Conservation (phyloP, 108 stramenopile species). For the Nitzschia sp. region DNA sequence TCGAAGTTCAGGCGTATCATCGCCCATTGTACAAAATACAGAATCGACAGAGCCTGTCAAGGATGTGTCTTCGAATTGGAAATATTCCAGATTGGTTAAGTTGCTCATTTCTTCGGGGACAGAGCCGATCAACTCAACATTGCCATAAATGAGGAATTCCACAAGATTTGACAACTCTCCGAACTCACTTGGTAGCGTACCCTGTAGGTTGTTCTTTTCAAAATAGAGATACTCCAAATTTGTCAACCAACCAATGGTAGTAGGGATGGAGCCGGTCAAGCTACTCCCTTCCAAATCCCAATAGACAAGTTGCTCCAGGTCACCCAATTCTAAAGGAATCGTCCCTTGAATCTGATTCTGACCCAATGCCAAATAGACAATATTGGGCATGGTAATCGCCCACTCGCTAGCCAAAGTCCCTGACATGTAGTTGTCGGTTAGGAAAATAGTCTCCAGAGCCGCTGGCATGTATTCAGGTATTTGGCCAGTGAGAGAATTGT, state of each 20-base stretch:
- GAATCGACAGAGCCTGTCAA: conserved; percentile 1
- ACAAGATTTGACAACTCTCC: conserved; percentile 11
- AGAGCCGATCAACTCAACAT: conserved; percentile 20
- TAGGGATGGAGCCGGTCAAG: background rate
- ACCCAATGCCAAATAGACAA: conserved; percentile 2
- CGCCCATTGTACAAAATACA: background rate
- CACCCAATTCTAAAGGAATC: conserved; percentile 40
- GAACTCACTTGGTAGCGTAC: conserved; percentile 7
- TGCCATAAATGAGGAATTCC: conserved; percentile 14
- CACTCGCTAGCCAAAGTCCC: conserved; percentile 20
- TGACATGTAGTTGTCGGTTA: conserved; percentile 17
- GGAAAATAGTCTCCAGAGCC: conserved; percentile 3
- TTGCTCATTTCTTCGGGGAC: conserved; percentile 35
- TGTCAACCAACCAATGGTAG: background rate
- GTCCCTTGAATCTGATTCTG: conserved; percentile 25
- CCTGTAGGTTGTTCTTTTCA: conserved; percentile 1
- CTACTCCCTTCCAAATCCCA: conserved; percentile 8
- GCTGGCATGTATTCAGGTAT: background rate
- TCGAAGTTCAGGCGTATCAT: too few species aligned
- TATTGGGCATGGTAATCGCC: background rate
- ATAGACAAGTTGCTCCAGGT: conserved; percentile 26
- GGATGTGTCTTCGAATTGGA: background rate
- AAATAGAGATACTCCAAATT: background rate
- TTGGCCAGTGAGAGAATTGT: conserved; percentile 1
- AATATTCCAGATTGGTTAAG: conserved; percentile 8